Conservation (phyloP, 192 early-diverging fungal genomes). For the Cetraspora pellucida region DNA sequence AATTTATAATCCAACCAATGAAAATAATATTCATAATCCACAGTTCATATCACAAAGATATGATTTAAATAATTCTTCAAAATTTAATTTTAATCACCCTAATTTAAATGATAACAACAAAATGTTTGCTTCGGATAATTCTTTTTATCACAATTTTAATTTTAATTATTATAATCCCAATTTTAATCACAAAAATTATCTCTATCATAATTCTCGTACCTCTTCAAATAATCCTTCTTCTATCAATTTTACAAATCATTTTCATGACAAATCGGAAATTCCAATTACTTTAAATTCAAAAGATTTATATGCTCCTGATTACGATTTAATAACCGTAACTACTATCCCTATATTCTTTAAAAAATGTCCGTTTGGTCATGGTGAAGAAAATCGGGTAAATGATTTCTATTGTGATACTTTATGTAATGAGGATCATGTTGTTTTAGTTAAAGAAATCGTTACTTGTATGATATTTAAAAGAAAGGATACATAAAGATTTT, state of each 20-base stretch:
- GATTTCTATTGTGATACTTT: background rate
- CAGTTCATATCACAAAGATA: too few relatives aligned
- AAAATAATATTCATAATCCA: background rate
- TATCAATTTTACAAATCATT: background rate
- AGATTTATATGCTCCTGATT: background rate
- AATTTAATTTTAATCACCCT: background rate
- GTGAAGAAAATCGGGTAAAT: background rate
- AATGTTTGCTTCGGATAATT: too few relatives aligned
- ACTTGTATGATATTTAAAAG: background rate
- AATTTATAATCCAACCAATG: slow-evolving; percentile 19
- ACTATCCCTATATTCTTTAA: background rate
- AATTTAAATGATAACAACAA: background rate
- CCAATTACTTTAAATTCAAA: background rate
- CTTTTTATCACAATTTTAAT: too few relatives aligned
- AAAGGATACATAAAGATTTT: background rate
- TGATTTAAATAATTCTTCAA: background rate
- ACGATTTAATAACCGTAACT: background rate
- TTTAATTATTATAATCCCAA: too few relatives aligned
- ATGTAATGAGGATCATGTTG: background rate
- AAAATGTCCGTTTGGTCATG: background rate
- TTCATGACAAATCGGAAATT: background rate
- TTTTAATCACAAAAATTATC: too few relatives aligned
- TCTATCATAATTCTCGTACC: too few relatives aligned
- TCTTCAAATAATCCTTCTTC: background rate
- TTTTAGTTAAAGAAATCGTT: background rate